Base-by-base conservation (phyloP, 768 basidiomycete species). In the Termitomyces sp. region DNA sequence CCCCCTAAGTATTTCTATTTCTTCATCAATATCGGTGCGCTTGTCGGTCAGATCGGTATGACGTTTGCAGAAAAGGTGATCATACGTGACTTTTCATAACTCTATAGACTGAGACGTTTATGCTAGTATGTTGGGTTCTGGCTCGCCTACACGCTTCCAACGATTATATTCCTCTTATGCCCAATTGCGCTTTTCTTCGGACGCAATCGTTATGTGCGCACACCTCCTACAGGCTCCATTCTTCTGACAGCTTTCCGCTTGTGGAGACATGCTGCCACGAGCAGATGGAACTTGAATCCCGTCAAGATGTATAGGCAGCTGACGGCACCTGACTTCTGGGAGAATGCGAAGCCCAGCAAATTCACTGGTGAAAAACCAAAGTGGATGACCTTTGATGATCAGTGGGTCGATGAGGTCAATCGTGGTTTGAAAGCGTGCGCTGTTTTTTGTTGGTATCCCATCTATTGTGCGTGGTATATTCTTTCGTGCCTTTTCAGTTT, bases 311-410 rank as follows among this genome's bases (percentile, higher is more conserved):
- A 77, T 69, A 76, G 68, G 59, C 80, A 86, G 65, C 64, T 88
- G 53, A 81, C 75, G 10, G 79, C 83, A 0, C 66, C 76, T n/a
- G 86, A 86, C 63, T 90, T 91, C 76, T 92, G 88, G 89, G 89
- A 92, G 50, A 74, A 65, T 49, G 87, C 78, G 3, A 90, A 89
- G 70, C 91, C 91, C 0, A 88, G 86, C 66, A 77, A 76, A 38
- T 72, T 79, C 2, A 80, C 70, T 1, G 73, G 74, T 36, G 72
- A 72, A 43, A 81, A 76, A 53, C 89, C 89, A 0, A 32, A 37
- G 5, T 92, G 89, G 89, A 91, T 92, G 88, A 85, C 73, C 6
- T 92, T 85, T 61, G 89, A 92, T 66, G 91, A 92, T 66, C 69
- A 78, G 56, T 92, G 89, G 88, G 88, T 92, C 12, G 89, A 91